A percentile compares a stretch with the other conserved stretches of the same genome.
Evolutionary conservation across 139 green algal species (phyloP).

Genomic region (Chlamydomonas eustigma): DNA sequence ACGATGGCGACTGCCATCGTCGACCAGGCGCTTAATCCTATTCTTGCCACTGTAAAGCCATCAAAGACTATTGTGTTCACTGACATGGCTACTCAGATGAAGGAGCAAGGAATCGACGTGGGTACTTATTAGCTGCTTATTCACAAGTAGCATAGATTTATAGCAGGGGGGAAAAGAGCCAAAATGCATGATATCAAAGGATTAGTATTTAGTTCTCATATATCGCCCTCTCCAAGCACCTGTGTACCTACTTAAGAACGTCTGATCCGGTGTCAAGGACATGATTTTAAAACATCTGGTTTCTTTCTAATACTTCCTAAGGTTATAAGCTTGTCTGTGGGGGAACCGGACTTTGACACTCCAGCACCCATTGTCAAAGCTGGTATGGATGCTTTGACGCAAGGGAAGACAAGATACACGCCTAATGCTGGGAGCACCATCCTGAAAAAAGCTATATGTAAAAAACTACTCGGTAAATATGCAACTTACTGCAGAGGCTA

Average conservation of each 20-base stretch:
- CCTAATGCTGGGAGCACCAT: slow-evolving; percentile 81
- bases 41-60: slow-evolving; percentile 68
- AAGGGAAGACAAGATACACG: slow-evolving; percentile 89
- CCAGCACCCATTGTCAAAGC: slow-evolving; percentile 72
- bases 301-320: slow-evolving; percentile 9
- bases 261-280: too few species aligned
- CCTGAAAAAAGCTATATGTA: slow-evolving; percentile 76
- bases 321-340: slow-evolving; percentile 87
- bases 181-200: too few species aligned
- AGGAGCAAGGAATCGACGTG: slow-evolving; percentile 72
- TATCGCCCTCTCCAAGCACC: too few species aligned
- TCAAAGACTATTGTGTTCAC: slow-evolving; percentile 95
- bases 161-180: too few species aligned
- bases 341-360: slow-evolving; percentile 96
- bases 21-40: slow-evolving; percentile 69
- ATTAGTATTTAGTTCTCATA: too few species aligned
- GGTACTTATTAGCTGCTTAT: slow-evolving; percentile 7
- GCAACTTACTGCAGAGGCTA: background rate
- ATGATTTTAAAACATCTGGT: background rate
- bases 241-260: too few species aligned
- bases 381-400: slow-evolving; percentile 70
- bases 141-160: background rate
- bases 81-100: slow-evolving; percentile 75
- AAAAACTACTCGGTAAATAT: slow-evolving; percentile 66
- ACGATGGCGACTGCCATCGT: slow-evolving; percentile 22